Evolutionary conservation across 1,139 yeast genomes (phyloP).

Genomic region (Candida mesenterica): DNA sequence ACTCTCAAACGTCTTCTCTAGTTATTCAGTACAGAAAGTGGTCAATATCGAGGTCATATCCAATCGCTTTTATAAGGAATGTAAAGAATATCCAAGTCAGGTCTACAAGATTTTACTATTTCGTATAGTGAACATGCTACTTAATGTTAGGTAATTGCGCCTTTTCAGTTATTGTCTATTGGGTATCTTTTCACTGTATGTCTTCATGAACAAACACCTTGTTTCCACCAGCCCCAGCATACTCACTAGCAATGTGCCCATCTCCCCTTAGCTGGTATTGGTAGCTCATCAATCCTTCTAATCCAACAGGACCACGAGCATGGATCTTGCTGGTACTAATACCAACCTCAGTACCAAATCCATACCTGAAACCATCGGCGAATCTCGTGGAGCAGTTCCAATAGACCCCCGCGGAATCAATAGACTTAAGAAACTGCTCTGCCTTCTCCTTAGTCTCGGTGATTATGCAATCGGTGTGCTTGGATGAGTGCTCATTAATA

Average conservation of each 20-base stretch:
- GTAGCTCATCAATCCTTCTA: slow-evolving; percentile 93
- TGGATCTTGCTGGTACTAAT: slow-evolving; percentile 95
- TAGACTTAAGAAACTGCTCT: slow-evolving; percentile 72
- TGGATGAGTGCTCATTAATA: slow-evolving; percentile 88
- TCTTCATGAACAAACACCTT: slow-evolving; percentile 76
- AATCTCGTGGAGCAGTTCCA: slow-evolving; percentile 97
- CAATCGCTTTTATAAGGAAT: too few species aligned
- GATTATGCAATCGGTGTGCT: slow-evolving; percentile 91
- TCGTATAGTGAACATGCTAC: background rate
- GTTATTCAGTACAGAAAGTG: too few species aligned
- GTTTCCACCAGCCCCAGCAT: slow-evolving; percentile 88
- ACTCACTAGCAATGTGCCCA: slow-evolving; percentile 91
- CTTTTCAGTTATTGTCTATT: too few species aligned
- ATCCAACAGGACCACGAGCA: slow-evolving; percentile 98
- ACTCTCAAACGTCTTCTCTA: too few species aligned
- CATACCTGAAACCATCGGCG: slow-evolving; percentile 98
- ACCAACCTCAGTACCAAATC: slow-evolving; percentile 98
- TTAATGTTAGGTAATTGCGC: background rate
- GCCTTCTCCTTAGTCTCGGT: slow-evolving; percentile 73
- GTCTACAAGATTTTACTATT: too few species aligned
- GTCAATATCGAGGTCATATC: too few species aligned
- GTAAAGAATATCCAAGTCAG: too few species aligned
- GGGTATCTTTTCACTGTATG: slow-evolving; percentile 33
- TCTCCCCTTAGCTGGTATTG: slow-evolving; percentile 89
- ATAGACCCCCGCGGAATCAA: slow-evolving; percentile 97